A percentile compares a stretch with the other conserved stretches of the same genome.
phyloP scores from a whole-genome alignment of 352 stramenopile genomes.

The Plasmopara viticola region DNA sequence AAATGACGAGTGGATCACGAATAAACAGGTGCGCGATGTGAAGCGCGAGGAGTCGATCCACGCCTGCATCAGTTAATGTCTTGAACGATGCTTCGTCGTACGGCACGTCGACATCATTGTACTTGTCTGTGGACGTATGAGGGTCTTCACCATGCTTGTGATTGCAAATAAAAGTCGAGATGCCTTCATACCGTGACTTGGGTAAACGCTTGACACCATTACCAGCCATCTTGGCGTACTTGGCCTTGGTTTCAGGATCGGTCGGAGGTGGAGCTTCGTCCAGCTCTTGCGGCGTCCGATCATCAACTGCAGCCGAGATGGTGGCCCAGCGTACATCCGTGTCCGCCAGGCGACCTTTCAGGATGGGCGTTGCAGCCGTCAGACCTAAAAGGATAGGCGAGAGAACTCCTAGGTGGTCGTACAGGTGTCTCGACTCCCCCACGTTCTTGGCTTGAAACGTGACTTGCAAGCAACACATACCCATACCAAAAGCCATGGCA shows the following conservation, averaged over 20 bases:
- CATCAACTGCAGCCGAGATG: conserved; percentile 97
- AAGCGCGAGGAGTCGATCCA: conserved; percentile 93
- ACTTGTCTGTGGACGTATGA: conserved; percentile 70
- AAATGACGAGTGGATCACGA: conserved; percentile 96
- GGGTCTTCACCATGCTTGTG: conserved; percentile 81
- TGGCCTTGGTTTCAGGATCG: conserved; percentile 43
- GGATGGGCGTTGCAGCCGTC: conserved; percentile 96
- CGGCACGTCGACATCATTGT: conserved; percentile 93
- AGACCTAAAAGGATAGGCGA: conserved; percentile 98
- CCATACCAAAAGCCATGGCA: conserved; percentile 99
- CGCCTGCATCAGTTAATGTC: conserved; percentile 84
- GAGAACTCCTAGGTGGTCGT: conserved; percentile 98
- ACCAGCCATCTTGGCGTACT: conserved; percentile 90
- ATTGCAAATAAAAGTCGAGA: conserved; percentile 88
- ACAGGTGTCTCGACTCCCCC: conserved; percentile 97
- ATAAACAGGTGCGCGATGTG: conserved; percentile 99
- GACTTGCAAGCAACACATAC: conserved; percentile 99
- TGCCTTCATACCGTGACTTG: conserved; percentile 93
- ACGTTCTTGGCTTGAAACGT: conserved; percentile 98
- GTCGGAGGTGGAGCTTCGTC: conserved; percentile 33
- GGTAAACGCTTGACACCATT: conserved; percentile 90
- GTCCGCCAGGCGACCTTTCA: conserved; percentile 91
- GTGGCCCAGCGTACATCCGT: conserved; percentile 94
- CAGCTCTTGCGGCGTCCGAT: conserved; percentile 84
- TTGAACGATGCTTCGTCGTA: conserved; percentile 93